Evolutionary conservation across 768 basidiomycete genomes (phyloP).

Genomic region (Amanita pseudoporphyria): DNA sequence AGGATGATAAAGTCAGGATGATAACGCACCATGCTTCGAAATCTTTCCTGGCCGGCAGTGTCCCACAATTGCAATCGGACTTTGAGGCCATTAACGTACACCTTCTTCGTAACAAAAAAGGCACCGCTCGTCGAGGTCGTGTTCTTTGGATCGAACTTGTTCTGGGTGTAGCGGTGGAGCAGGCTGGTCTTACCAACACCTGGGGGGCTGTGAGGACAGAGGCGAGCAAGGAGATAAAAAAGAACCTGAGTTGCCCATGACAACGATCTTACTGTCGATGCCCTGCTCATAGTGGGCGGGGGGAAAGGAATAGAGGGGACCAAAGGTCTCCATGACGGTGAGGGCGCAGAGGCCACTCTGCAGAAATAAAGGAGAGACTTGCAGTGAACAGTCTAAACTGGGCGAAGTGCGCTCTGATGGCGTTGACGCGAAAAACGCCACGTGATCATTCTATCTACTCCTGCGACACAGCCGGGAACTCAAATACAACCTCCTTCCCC

Average conservation of each 20-base stretch:
- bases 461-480: slow-evolving; percentile 74
- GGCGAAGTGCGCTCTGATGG: slow-evolving; percentile 10
- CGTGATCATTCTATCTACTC: slow-evolving; percentile 42
- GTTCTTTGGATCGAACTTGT: slow-evolving; percentile 83
- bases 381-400: slow-evolving; percentile 21
- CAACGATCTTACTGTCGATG: slow-evolving; percentile 91
- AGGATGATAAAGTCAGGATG: slow-evolving; percentile 8
- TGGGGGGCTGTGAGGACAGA: slow-evolving; percentile 18
- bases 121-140: slow-evolving; percentile 88
- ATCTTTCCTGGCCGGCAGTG: slow-evolving; percentile 90
- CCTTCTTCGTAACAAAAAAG: slow-evolving; percentile 91
- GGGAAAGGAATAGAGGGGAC: slow-evolving; percentile 55
- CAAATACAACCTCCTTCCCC: slow-evolving; percentile 94
- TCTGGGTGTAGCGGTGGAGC: slow-evolving; percentile 82
- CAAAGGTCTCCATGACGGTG: slow-evolving; percentile 40
- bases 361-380: slow-evolving; percentile 18
- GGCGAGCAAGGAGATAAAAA: slow-evolving; percentile 11
- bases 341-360: slow-evolving; percentile 36
- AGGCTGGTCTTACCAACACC: slow-evolving; percentile 93
- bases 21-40: slow-evolving; percentile 72
- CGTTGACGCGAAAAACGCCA: slow-evolving; percentile 13
- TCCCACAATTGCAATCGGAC: slow-evolving; percentile 89
- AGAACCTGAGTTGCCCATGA: slow-evolving; percentile 72
- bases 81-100: slow-evolving; percentile 73
- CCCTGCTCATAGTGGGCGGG: slow-evolving; percentile 70